Evolutionary conservation across 306 rosid species (phyloP), one percentile per base, ranked within the genome.

Genomic region (Vachellia collinsii): DNA sequence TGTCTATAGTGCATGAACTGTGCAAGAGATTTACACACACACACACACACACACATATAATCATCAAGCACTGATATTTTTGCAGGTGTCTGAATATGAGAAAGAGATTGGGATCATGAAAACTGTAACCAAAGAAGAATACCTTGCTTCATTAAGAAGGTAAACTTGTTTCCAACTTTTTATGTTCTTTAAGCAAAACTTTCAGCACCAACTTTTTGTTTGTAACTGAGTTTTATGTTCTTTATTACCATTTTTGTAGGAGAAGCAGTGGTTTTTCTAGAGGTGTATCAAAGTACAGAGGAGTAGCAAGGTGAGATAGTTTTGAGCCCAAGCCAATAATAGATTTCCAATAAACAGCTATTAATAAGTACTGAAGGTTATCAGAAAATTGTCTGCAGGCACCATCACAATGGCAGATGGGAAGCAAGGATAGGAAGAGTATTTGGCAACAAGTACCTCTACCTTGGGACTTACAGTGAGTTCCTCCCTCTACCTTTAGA

Each of bases 401-500:
- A 92, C 76, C 98, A 94, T 87, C 97, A 94, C 75, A 94, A 93
- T 76, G 97, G 99, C 50, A 93, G 97, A 91, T 94, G 99, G 97
- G 97, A 94, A 82, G 99, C 99, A 83, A 89, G 97, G 86, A 94
- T 94, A 41, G 97, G 99, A 37, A 89, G 99, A 88, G 99, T 93
- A 82, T 93, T 91, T 61, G 99, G 97, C 62, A 94, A 94, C 95
- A 94, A 93, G 82, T 94, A 94, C 83, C 97, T 94, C 72, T 93
- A 94, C 90, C 99, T 94, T 68, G 99, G 94, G 73, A 93, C 99
- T 79, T 91, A 94, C 82, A 48, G 99, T 93, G 83, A 89, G 97
- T 84, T 76, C 72, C 76, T 19, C 34, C 1, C 61, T 64, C 42
- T n/a, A n/a, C n/a, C n/a, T n/a, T 67, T 50, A 59, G 23, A 16